Evolutionary conservation across 2,329 filamentous ascomycete species (phyloP).

Genomic region (Ophiosphaerella herpotricha): DNA sequence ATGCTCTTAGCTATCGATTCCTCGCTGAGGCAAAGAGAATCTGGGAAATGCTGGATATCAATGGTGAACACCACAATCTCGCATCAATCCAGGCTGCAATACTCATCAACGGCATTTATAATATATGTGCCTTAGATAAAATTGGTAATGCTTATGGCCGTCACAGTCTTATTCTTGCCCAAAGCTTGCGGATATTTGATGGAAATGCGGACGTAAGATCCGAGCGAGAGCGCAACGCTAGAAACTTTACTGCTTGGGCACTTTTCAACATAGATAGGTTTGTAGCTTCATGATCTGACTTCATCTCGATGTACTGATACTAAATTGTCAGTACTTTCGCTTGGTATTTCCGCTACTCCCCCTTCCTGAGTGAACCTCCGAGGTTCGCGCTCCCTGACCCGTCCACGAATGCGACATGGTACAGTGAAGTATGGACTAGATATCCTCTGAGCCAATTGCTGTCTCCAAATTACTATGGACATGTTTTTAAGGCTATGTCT

Average conservation of each 20-base stretch:
- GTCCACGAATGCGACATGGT: constrained; percentile 14
- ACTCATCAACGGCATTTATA: constrained; percentile 12
- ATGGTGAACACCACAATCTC: constrained; percentile 6
- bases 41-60: constrained; percentile 16
- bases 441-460: constrained; percentile 1
- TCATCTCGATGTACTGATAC: neutral
- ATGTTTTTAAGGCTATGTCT: constrained; percentile 10
- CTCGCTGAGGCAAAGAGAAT: constrained; percentile 25
- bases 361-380: neutral
- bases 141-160: constrained; percentile 9
- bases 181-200: constrained; percentile 14
- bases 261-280: constrained; percentile 5
- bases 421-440: constrained; percentile 13
- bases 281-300: neutral
- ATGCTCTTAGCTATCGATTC: constrained; percentile 20
- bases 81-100: constrained; percentile 20
- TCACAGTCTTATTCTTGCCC: constrained; percentile 17
- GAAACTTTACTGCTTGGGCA: constrained; percentile 16
- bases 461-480: constrained; percentile 4
- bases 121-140: constrained; percentile 12
- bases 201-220: neutral
- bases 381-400: constrained; percentile 14
- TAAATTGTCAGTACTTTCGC: neutral
- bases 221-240: constrained; percentile 3
- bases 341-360: neutral